Conservation (phyloP, 2,329 filamentous ascomycete species). For the Ophiostoma sp. region DNA sequence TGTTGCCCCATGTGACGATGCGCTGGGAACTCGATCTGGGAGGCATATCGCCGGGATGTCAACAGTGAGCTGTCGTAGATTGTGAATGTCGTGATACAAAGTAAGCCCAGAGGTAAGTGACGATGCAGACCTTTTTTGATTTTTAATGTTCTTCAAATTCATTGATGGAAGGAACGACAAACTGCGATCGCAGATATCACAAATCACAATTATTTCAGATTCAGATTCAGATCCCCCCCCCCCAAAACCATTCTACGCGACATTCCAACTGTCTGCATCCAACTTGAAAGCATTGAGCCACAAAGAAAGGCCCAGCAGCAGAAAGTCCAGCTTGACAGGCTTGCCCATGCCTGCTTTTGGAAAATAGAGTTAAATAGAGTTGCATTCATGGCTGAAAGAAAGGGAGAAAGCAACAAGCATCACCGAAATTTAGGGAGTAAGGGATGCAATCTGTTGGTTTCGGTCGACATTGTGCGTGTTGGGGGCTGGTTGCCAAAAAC, state of each 20-base stretch:
- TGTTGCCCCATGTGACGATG: neutral
- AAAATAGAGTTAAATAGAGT: neutral
- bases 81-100: neutral
- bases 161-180: too few relatives aligned
- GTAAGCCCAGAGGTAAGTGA: neutral
- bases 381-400: neutral
- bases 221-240: too few relatives aligned
- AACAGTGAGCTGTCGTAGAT: neutral
- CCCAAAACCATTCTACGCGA: neutral
- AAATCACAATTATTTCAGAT: too few relatives aligned
- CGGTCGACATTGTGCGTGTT: neutral
- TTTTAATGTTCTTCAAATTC: neutral
- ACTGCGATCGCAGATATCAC: too few relatives aligned
- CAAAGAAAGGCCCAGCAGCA: neutral
- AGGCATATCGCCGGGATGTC: neutral
- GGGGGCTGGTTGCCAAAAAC: neutral
- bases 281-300: neutral
- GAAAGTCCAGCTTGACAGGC: neutral
- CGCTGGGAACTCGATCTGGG: neutral
- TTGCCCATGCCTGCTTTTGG: neutral
- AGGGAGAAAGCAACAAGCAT: neutral
- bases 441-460: neutral
- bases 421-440: neutral
- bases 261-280: neutral
- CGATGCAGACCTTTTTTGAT: neutral